phyloP scores from a whole-genome alignment of 805 yeast genomes.

The Saccharomyces jurei region DNA sequence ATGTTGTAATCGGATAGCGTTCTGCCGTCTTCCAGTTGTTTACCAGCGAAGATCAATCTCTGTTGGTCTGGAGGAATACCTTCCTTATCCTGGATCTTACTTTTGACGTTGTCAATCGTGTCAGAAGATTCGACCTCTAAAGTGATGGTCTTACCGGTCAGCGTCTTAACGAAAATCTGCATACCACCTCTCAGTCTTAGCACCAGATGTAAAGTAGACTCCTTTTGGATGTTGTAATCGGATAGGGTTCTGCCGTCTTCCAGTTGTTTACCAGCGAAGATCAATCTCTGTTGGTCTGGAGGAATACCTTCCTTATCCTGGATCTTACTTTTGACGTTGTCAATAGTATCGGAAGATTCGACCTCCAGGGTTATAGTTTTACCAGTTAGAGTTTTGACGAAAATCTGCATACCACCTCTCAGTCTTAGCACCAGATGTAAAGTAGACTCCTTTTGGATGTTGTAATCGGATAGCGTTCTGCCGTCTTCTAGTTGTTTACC shows the following conservation, averaged over 20 bases:
- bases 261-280: constrained; percentile 92
- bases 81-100: constrained; percentile 93
- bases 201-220: constrained; percentile 78
- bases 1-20: constrained; percentile 91
- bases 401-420: constrained; percentile 80
- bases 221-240: constrained; percentile 93
- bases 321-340: constrained; percentile 89
- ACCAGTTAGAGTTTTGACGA: constrained; percentile 84
- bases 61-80: constrained; percentile 97
- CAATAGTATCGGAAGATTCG: constrained; percentile 92
- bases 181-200: constrained; percentile 67
- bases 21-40: constrained; percentile 94
- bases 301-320: constrained; percentile 97
- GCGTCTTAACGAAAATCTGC: constrained; percentile 87
- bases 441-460: constrained; percentile 63
- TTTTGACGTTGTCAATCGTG: constrained; percentile 90
- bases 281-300: constrained; percentile 92
- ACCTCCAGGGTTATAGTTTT: constrained; percentile 80
- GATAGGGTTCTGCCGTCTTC: constrained; percentile 94
- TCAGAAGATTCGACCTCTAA: constrained; percentile 84
- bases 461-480: constrained; percentile 62
- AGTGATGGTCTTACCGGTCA: constrained; percentile 87
- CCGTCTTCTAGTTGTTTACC: constrained; percentile 67
- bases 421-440: constrained; percentile 61
- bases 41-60: constrained; percentile 91